phyloP scores from a whole-genome alignment of 2,329 filamentous ascomycete species.

The Fusarium sambucinum region DNA sequence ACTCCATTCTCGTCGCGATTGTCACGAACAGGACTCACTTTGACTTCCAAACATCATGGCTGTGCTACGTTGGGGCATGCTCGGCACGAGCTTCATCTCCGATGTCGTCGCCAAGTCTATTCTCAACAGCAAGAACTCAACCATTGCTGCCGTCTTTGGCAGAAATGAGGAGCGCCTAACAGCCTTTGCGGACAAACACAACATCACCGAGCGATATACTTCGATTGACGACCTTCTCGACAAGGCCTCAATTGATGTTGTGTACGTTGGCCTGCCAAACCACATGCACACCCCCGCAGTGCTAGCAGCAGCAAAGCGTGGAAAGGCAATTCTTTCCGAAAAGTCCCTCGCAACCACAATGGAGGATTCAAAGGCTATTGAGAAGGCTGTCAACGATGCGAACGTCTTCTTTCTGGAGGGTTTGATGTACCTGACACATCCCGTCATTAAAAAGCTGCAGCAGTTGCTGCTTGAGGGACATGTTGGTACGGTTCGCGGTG shows the following conservation, averaged over 20 bases:
- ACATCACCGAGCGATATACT: conserved; percentile 4
- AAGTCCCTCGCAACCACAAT: conserved; percentile 21
- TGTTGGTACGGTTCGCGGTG: conserved; percentile 4
- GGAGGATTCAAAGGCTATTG: neutral
- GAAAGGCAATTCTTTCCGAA: conserved; percentile 18
- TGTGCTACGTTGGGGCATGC: conserved; percentile 19
- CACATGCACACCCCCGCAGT: conserved; percentile 27
- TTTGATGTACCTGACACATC: conserved; percentile 11
- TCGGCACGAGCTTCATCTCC: conserved; percentile 28
- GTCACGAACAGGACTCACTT: no score
- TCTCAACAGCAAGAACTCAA: conserved; percentile 15
- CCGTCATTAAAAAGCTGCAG: conserved; percentile 11
- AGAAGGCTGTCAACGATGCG: neutral
- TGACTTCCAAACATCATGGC: neutral
- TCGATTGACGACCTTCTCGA: conserved; percentile 10
- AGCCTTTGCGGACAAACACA: conserved; percentile 12
- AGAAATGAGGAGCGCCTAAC: conserved; percentile 8
- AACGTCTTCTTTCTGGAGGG: conserved; percentile 17
- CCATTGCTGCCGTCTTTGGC: conserved; percentile 13
- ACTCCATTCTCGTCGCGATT: no score
- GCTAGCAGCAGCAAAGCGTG: conserved; percentile 20
- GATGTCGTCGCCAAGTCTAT: conserved; percentile 22
- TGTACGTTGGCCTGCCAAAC: conserved; percentile 24
- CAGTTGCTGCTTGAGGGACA: conserved; percentile 3
- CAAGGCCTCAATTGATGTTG: conserved; percentile 16